phyloP scores from a whole-genome alignment of 2,329 filamentous ascomycete species.

The Penicillium sp. region DNA sequence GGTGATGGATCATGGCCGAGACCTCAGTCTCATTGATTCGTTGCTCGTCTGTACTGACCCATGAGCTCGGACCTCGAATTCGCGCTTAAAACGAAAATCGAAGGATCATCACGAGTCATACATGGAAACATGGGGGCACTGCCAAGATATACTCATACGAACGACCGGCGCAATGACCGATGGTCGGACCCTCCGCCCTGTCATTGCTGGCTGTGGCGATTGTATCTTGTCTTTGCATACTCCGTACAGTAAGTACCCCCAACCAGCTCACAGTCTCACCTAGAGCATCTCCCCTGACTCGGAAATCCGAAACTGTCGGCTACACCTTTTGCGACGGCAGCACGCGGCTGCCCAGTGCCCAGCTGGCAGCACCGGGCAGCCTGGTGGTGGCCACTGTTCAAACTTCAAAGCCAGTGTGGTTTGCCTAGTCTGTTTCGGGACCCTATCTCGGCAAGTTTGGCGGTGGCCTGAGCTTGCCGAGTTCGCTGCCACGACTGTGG shows the following conservation, averaged over 20 bases:
- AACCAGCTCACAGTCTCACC: not conserved
- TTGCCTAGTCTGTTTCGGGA: constrained; percentile 3
- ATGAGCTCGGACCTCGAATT: constrained; percentile 4
- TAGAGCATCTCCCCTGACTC: not conserved
- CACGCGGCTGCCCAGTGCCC: not conserved
- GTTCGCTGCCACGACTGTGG: constrained; percentile 7
- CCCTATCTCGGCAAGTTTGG: constrained; percentile 13
- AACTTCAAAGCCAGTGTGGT: too few species aligned
- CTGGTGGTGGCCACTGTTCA: not conserved
- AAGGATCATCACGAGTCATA: not conserved
- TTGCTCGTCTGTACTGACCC: not conserved
- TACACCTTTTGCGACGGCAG: not conserved
- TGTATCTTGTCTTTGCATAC: too few species aligned
- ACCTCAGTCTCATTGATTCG: not conserved
- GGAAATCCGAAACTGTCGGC: not conserved
- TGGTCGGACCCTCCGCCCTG: not conserved
- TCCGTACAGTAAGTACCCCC: too few species aligned
- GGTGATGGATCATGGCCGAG: not conserved
- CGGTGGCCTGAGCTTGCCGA: constrained; percentile 11
- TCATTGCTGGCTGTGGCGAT: not conserved
- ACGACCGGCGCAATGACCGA: constrained; percentile 9
- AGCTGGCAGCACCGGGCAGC: too few species aligned
- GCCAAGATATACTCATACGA: not conserved
- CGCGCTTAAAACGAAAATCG: too few species aligned
- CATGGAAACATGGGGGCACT: not conserved